Evolutionary conservation across 2,329 filamentous ascomycete genomes (phyloP), one percentile per base, ranked within the genome.

Genomic region (Calonectria hawksworthii): DNA sequence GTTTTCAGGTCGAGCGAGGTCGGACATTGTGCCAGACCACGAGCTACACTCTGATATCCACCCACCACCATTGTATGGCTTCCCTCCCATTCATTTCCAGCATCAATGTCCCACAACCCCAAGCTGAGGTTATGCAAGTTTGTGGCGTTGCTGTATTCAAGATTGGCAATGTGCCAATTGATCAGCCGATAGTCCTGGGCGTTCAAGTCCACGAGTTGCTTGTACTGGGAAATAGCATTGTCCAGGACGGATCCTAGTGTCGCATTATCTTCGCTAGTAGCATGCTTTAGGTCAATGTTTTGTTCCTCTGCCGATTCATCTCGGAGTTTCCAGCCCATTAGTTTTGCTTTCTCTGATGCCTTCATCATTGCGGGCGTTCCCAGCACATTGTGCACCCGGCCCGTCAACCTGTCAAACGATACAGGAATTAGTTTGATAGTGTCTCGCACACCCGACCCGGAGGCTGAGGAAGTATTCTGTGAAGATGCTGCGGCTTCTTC

Each of bases 161-260:
- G 90, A 82, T 99, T 99, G 77, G 98, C 98, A 84, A 98, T 94
- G 85, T 99, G 98, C 97, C 97, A 99, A 82, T 98, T 99, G 81
- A 99, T 90, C 21, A 99, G 88, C 59, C 97, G 92, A 85, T 98
- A 93, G 81, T 99, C 97, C 82, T 95, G 94, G 1, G 96, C 91
- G 18, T 93, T 95, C 68, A 99, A 87, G 73, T 98, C 93, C 34
- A 99, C 90, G 64, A 99, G 90, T 38, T 91, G 89, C 81, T 94
- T 93, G 83, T 98, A 99, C 83, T 99, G 96, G 23, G 90, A 90
- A 74, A 99, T 93, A n/a, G 96, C 95, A 77, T 96, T 93, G 81
- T 99, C 95, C 87, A 99, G 94, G 3, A 98, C 94, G n/a, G 94
- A 94, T 1, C 97, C 97, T 14, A 99, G 88, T 0, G 95, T 98